Conservation (phyloP, 257 asterid species). For the Lycium ferocissimum region DNA sequence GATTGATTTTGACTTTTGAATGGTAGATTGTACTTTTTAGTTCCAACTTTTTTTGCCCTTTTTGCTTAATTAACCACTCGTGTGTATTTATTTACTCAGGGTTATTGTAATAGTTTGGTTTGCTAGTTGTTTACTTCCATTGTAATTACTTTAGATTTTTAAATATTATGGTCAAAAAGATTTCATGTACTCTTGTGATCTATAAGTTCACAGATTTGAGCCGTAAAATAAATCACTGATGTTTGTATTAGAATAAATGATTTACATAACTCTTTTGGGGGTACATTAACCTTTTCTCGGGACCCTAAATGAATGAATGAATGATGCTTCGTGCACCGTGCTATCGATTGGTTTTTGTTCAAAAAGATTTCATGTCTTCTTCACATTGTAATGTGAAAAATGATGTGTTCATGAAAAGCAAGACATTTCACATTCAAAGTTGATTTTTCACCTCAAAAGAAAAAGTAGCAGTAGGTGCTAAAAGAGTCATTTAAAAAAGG, state of each 20-base stretch:
- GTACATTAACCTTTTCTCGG: too few relatives aligned
- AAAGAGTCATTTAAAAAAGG: neutral
- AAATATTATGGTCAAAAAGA: slow-evolving; percentile 28
- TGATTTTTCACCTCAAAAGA: slow-evolving; percentile 3
- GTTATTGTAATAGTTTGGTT: slow-evolving; percentile 33
- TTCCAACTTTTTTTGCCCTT: too few relatives aligned
- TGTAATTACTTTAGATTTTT: slow-evolving; percentile 21
- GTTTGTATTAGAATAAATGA: too few relatives aligned
- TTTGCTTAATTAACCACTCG: neutral
- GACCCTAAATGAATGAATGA: too few relatives aligned
- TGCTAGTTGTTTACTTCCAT: slow-evolving; percentile 27
- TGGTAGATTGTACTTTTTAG: neutral
- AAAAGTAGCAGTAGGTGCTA: neutral
- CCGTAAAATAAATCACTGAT: neutral
- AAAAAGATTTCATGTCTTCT: neutral
- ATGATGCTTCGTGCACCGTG: neutral
- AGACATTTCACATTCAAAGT: slow-evolving; percentile 25
- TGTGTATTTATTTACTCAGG: slow-evolving; percentile 30
- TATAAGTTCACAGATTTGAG: neutral
- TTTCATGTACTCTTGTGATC: neutral
- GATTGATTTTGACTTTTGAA: slow-evolving; percentile 18
- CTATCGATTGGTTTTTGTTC: neutral
- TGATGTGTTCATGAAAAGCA: neutral
- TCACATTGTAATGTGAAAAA: neutral
- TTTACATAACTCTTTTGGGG: too few relatives aligned